Evolutionary conservation across 306 rosid species (phyloP).

Genomic region (Gastrolobium villosum): DNA sequence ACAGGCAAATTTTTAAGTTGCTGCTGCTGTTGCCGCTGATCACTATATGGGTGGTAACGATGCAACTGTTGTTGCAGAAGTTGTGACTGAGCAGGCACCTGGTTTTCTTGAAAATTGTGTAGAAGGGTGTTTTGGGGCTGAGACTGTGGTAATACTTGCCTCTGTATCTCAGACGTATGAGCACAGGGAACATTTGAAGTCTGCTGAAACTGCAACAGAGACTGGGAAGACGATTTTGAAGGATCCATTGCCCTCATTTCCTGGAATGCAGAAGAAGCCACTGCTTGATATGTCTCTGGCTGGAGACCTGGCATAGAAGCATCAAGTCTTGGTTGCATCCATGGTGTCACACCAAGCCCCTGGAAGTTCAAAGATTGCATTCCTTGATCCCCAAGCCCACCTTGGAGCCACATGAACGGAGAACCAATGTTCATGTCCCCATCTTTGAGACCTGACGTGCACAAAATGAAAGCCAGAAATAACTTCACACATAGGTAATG

Average conservation of each 20-base stretch:
- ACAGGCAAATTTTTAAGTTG: conserved; percentile 63
- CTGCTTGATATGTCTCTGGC: conserved; percentile 83
- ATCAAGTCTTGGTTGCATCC: conserved; percentile 89
- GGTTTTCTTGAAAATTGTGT: conserved; percentile 67
- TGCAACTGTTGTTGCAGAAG: conserved; percentile 70
- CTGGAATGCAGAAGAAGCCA: conserved; percentile 90
- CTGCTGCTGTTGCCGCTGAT: conserved; percentile 59
- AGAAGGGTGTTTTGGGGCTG: conserved; percentile 71
- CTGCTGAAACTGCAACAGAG: conserved; percentile 81
- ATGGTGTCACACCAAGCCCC: conserved; percentile 84
- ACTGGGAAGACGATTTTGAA: conserved; percentile 62
- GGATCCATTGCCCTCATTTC: conserved; percentile 80
- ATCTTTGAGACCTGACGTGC: conserved; percentile 74
- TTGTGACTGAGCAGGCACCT: conserved; percentile 56
- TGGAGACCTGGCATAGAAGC: conserved; percentile 79
- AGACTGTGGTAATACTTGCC: conserved; percentile 78
- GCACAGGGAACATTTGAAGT: conserved; percentile 64
- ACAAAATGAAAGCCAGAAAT: conserved; percentile 16
- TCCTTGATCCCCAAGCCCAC: conserved; percentile 79
- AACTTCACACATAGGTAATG: conserved; percentile 17
- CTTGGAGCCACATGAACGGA: conserved; percentile 83
- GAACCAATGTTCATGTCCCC: conserved; percentile 72
- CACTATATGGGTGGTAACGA: conserved; percentile 70
- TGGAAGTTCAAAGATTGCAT: conserved; percentile 78
- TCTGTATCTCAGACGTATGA: conserved; percentile 66